These are phyloP conservation scores for Pugionium cornutum DNA, from an alignment of 345 rosid genomes.

Conservation along the genomic window DNA sequence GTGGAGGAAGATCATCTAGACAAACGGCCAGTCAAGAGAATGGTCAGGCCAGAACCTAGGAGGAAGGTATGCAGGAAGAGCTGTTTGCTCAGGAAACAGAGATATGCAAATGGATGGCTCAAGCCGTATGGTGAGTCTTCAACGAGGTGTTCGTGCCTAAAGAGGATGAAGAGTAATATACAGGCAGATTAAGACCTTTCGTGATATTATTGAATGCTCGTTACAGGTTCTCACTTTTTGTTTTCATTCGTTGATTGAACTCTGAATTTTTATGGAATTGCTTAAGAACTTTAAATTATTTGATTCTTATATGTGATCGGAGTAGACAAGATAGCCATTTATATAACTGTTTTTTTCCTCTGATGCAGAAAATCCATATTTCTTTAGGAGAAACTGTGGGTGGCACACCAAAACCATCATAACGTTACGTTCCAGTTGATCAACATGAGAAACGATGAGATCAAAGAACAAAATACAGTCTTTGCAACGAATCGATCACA, in stretches of 20 bases:
- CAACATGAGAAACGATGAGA: slow-evolving; percentile 3
- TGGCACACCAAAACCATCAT: not conserved
- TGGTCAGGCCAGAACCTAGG: slow-evolving; percentile 41
- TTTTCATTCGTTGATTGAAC: not conserved
- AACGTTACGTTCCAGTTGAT: not conserved
- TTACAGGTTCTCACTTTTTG: not conserved
- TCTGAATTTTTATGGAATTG: not conserved
- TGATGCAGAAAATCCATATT: not conserved
- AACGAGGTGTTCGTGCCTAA: slow-evolving; percentile 33
- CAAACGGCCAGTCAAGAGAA: slow-evolving; percentile 28
- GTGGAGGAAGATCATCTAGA: slow-evolving; percentile 37
- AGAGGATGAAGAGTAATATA: not conserved
- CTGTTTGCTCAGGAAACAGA: slow-evolving; percentile 32
- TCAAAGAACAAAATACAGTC: slow-evolving; percentile 12
- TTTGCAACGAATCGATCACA: slow-evolving; percentile 20
- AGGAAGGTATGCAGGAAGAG: slow-evolving; percentile 39
- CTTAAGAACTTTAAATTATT: slow-evolving; percentile 1
- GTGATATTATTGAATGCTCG: not conserved
- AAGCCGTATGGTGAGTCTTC: slow-evolving; percentile 44
- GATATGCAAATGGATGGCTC: slow-evolving; percentile 41
- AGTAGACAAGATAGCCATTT: no score
- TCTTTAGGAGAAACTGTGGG: no score
- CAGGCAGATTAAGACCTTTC: slow-evolving; percentile 17
- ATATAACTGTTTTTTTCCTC: not conserved
- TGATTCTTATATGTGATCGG: no score